phyloP scores from a whole-genome alignment of 163 green algal species.

The Scenedesmus sp. region DNA sequence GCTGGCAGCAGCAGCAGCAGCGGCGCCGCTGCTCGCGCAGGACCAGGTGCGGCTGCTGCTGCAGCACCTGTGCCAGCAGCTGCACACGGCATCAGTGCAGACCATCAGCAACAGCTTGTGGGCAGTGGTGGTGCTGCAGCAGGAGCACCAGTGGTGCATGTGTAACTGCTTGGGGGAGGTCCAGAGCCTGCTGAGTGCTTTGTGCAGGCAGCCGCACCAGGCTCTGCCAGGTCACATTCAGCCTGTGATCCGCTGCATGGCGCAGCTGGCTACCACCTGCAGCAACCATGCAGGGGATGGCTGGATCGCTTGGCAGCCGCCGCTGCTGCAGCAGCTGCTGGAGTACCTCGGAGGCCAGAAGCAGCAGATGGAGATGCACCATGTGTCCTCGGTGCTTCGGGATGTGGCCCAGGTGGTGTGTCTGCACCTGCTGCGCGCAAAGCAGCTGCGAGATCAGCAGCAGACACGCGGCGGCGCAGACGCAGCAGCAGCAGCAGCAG shows the following conservation, averaged over 20 bases:
- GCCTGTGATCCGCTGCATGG: constrained; percentile 51
- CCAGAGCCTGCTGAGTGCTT: constrained; percentile 36
- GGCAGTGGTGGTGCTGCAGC: constrained; percentile 54
- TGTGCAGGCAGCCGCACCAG: constrained; percentile 48
- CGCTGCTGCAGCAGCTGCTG: constrained; percentile 47
- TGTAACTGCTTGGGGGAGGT: constrained; percentile 46
- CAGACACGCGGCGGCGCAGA: background rate
- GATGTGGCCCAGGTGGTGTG: constrained; percentile 48
- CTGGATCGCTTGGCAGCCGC: constrained; percentile 50
- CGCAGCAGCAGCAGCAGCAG: background rate
- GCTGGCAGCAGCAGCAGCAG: background rate
- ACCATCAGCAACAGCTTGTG: constrained; percentile 57
- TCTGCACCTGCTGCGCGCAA: constrained; percentile 37
- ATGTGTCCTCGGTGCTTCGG: constrained; percentile 49
- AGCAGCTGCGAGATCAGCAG: constrained; percentile 11
- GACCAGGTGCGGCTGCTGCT: constrained; percentile 48
- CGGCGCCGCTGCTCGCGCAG: constrained; percentile 16
- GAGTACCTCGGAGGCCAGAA: constrained; percentile 30
- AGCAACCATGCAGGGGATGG: constrained; percentile 34
- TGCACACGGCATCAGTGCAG: constrained; percentile 46
- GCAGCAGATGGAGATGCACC: constrained; percentile 51
- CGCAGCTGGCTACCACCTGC: constrained; percentile 47
- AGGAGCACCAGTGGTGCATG: constrained; percentile 56
- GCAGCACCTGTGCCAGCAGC: constrained; percentile 47
- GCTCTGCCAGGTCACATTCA: constrained; percentile 56